Percentiles rank a stretch among this genome's conserved stretches.
Conservation (phyloP, 768 basidiomycete genomes). For the Lactifluus volemus region DNA sequence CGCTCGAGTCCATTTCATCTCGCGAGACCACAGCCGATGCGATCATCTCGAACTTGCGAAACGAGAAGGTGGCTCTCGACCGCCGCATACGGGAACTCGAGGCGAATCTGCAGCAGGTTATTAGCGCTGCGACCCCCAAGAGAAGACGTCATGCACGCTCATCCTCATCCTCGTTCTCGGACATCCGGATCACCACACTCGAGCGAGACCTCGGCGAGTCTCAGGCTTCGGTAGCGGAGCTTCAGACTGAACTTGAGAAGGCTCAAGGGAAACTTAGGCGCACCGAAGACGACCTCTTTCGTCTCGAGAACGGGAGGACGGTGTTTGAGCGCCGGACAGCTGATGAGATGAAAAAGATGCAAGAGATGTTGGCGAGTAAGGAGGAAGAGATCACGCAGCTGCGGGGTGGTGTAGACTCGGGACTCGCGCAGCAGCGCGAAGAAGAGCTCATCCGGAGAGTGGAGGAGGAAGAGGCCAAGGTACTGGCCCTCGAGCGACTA, state of each 20-base stretch:
- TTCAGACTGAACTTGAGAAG: conserved; percentile 35
- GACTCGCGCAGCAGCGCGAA: conserved; percentile 40
- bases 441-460: conserved; percentile 54
- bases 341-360: conserved; percentile 37
- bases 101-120: conserved; percentile 30
- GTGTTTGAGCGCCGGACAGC: conserved; percentile 42
- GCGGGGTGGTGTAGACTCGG: conserved; percentile 30
- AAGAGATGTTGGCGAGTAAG: conserved; percentile 40
- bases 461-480: conserved; percentile 65
- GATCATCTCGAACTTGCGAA: conserved; percentile 31
- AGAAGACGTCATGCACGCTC: conserved; percentile 38
- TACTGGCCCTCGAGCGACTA: conserved; percentile 45
- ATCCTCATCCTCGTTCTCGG: conserved; percentile 55
- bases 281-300: conserved; percentile 40
- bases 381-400: conserved; percentile 50
- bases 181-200: conserved; percentile 38
- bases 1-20: conserved; percentile 15
- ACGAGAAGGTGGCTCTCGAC: conserved; percentile 51
- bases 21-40: conserved; percentile 8
- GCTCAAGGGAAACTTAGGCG: conserved; percentile 40
- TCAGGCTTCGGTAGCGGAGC: conserved; percentile 36
- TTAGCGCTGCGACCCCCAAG: conserved; percentile 27
- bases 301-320: conserved; percentile 50
- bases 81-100: conserved; percentile 53
- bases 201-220: conserved; percentile 49